These are phyloP conservation scores for Aspergillus pseudonomiae DNA, from an alignment of 2,329 filamentous ascomycete species.

Conservation along the genomic window DNA sequence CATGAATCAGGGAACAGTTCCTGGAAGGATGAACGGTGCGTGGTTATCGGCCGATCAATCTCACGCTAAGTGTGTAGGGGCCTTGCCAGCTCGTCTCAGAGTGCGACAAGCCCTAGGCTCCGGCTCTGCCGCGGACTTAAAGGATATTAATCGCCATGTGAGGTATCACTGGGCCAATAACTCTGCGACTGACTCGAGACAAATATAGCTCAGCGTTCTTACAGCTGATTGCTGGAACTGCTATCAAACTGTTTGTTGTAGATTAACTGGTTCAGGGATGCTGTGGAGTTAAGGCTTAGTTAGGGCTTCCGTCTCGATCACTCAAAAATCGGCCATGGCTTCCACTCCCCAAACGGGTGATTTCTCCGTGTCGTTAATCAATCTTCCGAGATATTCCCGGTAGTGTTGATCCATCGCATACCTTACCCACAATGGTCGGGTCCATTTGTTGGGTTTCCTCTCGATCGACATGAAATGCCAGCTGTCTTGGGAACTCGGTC, in stretches of 20 bases:
- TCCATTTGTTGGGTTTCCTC: background rate
- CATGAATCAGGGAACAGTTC: background rate
- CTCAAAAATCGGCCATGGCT: background rate
- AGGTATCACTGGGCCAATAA: background rate
- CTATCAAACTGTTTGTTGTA: background rate
- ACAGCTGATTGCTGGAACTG: background rate
- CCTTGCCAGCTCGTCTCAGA: background rate
- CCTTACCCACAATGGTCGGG: background rate
- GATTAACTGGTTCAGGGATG: background rate
- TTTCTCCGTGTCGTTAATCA: background rate
- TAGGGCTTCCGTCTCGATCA: background rate
- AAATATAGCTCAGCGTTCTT: background rate
- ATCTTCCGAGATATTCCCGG: background rate
- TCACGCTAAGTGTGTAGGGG: background rate
- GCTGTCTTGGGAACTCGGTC: background rate
- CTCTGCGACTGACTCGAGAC: background rate
- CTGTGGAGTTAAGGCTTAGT: slow-evolving; percentile 3
- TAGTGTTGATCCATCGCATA: background rate
- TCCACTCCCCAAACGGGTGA: background rate
- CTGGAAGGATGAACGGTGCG: background rate
- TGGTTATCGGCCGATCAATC: background rate
- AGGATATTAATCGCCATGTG: background rate
- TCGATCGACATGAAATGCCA: no score
- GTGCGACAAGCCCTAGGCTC: background rate
- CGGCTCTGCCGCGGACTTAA: background rate